Conservation (phyloP, 2,329 filamentous ascomycete genomes). For the Cladophialophora exuberans region DNA sequence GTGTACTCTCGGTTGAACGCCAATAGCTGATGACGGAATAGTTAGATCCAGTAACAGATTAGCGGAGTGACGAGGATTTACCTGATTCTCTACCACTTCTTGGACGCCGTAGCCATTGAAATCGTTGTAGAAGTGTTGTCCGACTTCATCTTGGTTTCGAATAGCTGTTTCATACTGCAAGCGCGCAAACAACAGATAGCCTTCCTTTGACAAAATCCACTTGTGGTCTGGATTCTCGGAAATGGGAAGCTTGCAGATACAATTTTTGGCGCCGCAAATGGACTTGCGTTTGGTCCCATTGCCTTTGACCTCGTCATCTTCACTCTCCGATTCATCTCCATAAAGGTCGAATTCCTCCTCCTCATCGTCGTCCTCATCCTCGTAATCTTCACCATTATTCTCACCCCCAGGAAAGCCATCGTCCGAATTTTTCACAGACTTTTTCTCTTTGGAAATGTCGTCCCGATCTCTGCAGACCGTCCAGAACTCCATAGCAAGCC, state of each 20-base stretch:
- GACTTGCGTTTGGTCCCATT: background rate
- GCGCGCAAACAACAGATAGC: background rate
- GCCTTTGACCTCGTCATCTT: background rate
- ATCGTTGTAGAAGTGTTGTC: conserved; percentile 3
- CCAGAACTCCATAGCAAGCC: background rate
- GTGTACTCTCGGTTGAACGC: conserved; percentile 8
- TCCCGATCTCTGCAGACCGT: conserved; percentile 6
- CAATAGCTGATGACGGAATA: background rate
- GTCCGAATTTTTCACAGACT: too few species aligned
- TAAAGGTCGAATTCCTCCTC: background rate
- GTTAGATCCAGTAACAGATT: background rate
- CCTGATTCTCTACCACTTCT: conserved; percentile 23
- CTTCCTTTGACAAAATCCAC: conserved; percentile 14
- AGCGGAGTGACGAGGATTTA: background rate
- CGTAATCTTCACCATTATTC: background rate
- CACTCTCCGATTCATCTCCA: background rate
- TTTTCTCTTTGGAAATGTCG: background rate
- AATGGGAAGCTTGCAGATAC: conserved; percentile 11
- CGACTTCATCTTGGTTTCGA: background rate
- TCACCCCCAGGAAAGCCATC: too few species aligned
- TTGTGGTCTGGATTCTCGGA: conserved; percentile 2
- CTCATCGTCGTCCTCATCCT: background rate
- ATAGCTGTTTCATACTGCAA: conserved; percentile 10
- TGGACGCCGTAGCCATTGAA: conserved; percentile 17
- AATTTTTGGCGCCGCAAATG: conserved; percentile 4